Percentiles rank a stretch among this genome's conserved stretches.
Evolutionary conservation across 345 rosid genomes (phyloP).

Genomic region (Arabis hirsuta): DNA sequence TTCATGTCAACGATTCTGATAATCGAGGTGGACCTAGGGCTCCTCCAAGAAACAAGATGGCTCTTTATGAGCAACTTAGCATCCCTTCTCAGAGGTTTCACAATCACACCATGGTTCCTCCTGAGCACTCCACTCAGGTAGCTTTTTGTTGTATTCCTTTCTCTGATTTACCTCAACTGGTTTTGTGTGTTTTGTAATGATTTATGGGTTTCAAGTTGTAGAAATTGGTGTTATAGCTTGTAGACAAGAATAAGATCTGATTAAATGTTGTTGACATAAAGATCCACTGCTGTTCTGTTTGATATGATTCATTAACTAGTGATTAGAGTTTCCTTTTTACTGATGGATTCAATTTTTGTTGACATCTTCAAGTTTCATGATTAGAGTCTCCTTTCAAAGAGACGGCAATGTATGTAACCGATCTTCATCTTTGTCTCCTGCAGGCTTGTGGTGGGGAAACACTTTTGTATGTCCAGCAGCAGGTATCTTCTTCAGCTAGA

Average conservation of each 20-base stretch:
- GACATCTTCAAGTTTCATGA: background rate
- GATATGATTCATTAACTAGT: too few relatives aligned
- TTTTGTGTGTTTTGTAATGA: background rate
- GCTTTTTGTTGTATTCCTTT: background rate
- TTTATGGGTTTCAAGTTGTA: background rate
- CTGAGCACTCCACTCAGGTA: conserved; percentile 16
- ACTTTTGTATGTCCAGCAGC: conserved; percentile 37
- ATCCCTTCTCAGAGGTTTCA: conserved; percentile 57
- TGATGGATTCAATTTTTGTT: background rate
- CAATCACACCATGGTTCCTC: background rate
- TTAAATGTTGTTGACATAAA: background rate
- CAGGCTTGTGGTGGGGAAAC: conserved; percentile 55
- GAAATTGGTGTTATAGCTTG: background rate
- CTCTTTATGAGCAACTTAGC: conserved; percentile 70
- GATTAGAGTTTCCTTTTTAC: background rate
- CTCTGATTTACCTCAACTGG: background rate
- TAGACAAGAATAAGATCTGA: background rate
- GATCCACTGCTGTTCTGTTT: too few relatives aligned
- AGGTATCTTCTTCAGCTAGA: conserved; percentile 42
- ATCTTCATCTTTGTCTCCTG: background rate
- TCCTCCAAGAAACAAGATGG: conserved; percentile 84
- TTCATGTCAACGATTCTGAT: conserved; percentile 69
- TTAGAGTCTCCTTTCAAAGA: background rate
- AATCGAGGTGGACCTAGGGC: conserved; percentile 65
- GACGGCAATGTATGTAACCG: background rate